These are phyloP conservation scores for Neoscytalidium dimidiatum DNA, from an alignment of 2,329 filamentous ascomycete species.

Conservation along the genomic window DNA sequence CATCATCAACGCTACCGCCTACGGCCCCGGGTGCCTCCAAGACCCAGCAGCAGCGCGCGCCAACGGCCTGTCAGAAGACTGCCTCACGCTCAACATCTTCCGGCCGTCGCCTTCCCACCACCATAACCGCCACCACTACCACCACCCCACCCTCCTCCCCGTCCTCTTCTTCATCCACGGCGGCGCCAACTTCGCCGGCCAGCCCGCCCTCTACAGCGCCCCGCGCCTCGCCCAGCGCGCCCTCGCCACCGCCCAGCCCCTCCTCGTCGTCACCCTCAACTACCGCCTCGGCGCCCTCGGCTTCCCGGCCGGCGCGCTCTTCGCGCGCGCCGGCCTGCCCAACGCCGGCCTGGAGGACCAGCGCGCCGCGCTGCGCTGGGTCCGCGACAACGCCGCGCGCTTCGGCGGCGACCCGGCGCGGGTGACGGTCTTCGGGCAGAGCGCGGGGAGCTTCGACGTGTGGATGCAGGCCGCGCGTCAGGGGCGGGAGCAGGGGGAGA, in stretches of 20 bases:
- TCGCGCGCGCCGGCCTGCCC: conserved; percentile 56
- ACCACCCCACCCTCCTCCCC: conserved; percentile 36
- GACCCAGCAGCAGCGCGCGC: conserved; percentile 23
- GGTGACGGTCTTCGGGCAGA: conserved; percentile 42
- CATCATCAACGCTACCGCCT: conserved; percentile 39
- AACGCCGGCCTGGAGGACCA: conserved; percentile 50
- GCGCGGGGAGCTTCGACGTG: conserved; percentile 39
- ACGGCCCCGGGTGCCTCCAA: conserved; percentile 49
- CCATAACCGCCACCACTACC: conserved; percentile 36
- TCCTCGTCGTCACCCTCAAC: conserved; percentile 76
- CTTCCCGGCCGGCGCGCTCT: conserved; percentile 60
- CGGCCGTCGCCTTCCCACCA: conserved; percentile 25
- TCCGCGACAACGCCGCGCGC: conserved; percentile 44
- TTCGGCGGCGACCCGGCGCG: conserved; percentile 43
- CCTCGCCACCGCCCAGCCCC: conserved; percentile 56
- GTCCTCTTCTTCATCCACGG: conserved; percentile 37
- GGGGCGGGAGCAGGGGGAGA: too few relatives aligned
- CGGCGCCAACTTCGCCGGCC: conserved; percentile 21
- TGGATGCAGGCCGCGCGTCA: conserved; percentile 34
- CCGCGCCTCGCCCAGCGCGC: conserved; percentile 28
- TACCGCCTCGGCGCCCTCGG: conserved; percentile 76
- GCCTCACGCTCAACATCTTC: conserved; percentile 41
- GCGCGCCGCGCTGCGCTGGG: conserved; percentile 48
- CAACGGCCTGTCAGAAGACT: conserved; percentile 13
- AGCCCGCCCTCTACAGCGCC: conserved; percentile 31